These are phyloP conservation scores for Cystobasidiaceae sp. DNA, from an alignment of 1,284 basidiomycete genomes.

Conservation along the genomic window DNA sequence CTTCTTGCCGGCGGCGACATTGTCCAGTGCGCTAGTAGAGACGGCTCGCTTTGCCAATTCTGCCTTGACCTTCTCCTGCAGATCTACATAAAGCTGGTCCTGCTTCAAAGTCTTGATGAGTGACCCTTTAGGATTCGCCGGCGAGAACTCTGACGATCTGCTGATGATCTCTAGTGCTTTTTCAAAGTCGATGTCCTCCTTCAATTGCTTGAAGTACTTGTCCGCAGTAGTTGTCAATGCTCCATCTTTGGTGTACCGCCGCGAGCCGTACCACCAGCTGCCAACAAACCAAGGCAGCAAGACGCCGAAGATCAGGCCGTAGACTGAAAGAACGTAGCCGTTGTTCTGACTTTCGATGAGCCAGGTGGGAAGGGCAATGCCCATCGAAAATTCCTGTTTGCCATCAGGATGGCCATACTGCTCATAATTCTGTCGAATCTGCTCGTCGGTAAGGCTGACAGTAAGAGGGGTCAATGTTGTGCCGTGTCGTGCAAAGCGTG, in stretches of 20 bases:
- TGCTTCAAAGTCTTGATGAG: conserved; percentile 37
- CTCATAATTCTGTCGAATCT: conserved; percentile 83
- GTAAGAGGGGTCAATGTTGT: background rate
- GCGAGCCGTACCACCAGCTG: conserved; percentile 95
- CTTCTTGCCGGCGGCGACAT: conserved; percentile 26
- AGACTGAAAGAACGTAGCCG: conserved; percentile 80
- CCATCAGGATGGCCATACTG: conserved; percentile 95
- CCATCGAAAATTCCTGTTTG: conserved; percentile 87
- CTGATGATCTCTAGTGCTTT: conserved; percentile 71
- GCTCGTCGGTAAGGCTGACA: conserved; percentile 79
- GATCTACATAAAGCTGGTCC: conserved; percentile 40
- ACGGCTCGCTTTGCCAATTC: conserved; percentile 47
- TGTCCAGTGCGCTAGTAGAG: conserved; percentile 46
- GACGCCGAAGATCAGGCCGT: conserved; percentile 81
- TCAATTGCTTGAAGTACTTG: conserved; percentile 78
- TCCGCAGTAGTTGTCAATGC: conserved; percentile 78
- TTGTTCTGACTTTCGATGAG: conserved; percentile 89
- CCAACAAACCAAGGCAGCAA: conserved; percentile 78
- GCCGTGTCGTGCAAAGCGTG: background rate
- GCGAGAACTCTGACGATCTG: conserved; percentile 66
- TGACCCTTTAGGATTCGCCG: conserved; percentile 47
- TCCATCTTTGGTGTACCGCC: conserved; percentile 87
- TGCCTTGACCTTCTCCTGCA: conserved; percentile 48
- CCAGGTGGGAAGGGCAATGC: conserved; percentile 93
- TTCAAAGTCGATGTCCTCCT: conserved; percentile 70